Base-by-base conservation (phyloP, 768 basidiomycete species). In the Tephrocybe sp. region DNA sequence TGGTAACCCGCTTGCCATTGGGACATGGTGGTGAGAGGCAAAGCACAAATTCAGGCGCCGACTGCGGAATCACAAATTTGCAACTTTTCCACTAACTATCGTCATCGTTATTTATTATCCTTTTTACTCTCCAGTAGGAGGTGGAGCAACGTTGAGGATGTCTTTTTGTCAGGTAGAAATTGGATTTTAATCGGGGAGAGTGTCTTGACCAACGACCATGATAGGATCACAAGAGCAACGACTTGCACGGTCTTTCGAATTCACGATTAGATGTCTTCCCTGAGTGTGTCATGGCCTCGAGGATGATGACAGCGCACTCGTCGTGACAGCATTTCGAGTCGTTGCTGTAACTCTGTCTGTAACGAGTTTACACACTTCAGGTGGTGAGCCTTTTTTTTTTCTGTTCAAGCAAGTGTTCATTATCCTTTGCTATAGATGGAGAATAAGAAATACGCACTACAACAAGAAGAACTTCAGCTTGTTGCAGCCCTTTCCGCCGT, bases 1-100 rank as follows among this genome's bases (percentile, higher is more conserved):
- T 90, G 87, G 60, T 73, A 85, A 28, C 82, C 81, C 19, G 77
- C 78, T 65, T 84, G 86, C 46, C 89, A 91, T 69, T 89, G 87
- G 60, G 87, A 80, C 89, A 91, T 90, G 63, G 59, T 68, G 51
- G 55, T 62, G 35, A 49, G 56, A 57, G 58, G 60, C 49, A 56
- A 54, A 62, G 51, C 49, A 44, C 34, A 32, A 28, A 52, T 58
- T 60, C 35, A 53, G 50, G 44, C 57, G 56, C 61, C 65, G 63
- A 58, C 60, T 61, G 61, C 60, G 58, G 55, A 53, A 42, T 52
- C 31, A 42, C 43, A 53, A 43, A 34, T 34, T 34, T 34, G 7
- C n/a, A n/a, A n/a, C n/a, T n/a, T n/a, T n/a, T n/a, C n/a, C n/a
- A n/a, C n/a, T n/a, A n/a, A n/a, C n/a, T n/a, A n/a, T n/a, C n/a